phyloP scores from a whole-genome alignment of 768 basidiomycete genomes.

The Suillus ampliporus region DNA sequence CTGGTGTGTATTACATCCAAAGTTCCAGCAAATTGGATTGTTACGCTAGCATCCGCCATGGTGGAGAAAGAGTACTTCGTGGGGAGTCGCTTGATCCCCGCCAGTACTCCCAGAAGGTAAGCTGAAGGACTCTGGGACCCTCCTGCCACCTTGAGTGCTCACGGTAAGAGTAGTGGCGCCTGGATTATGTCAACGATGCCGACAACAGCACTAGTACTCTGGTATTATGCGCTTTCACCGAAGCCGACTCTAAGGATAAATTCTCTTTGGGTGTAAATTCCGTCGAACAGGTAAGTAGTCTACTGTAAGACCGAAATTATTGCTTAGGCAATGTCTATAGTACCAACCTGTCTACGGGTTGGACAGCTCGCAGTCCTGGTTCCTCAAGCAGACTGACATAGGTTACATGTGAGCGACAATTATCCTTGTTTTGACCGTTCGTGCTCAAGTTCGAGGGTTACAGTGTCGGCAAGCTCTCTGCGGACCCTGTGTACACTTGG shows the following conservation, averaged over 20 bases:
- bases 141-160: background rate
- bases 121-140: background rate
- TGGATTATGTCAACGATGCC: background rate
- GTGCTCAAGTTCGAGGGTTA: background rate
- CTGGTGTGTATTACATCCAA: background rate
- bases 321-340: background rate
- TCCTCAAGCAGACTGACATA: background rate
- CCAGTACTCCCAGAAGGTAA: background rate
- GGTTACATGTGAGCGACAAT: background rate
- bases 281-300: background rate
- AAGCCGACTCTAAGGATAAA: background rate
- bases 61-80: background rate
- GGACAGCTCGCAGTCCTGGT: background rate
- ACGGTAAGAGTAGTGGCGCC: background rate
- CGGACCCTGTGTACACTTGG: too few relatives aligned
- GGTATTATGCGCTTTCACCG: background rate
- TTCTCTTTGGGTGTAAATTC: background rate
- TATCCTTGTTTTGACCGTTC: background rate
- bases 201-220: too few relatives aligned
- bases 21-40: background rate
- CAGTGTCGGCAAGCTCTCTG: background rate
- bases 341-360: background rate
- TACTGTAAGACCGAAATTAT: background rate
- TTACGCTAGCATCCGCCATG: background rate
- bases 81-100: background rate